A percentile compares a stretch with the other conserved stretches of the same genome.
Evolutionary conservation across 1,284 basidiomycete genomes (phyloP).

Genomic region (Lentinula novae-zelandiae): DNA sequence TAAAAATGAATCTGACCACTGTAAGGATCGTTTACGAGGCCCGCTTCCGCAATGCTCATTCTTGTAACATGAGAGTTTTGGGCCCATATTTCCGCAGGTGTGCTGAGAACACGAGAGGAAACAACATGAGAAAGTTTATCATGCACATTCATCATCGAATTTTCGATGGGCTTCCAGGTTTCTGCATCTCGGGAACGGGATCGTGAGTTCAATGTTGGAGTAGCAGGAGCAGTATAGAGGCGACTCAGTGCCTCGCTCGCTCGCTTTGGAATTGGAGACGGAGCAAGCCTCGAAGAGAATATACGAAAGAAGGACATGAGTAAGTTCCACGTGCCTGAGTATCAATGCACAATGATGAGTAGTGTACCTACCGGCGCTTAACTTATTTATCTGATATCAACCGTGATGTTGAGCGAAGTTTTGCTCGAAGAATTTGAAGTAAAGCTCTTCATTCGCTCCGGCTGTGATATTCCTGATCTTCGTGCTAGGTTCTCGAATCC

Average conservation of each 20-base stretch:
- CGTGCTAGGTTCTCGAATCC: constrained; percentile 81
- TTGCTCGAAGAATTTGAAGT: constrained; percentile 90
- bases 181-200: neutral
- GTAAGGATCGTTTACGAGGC: constrained; percentile 31
- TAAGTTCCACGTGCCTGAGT: neutral
- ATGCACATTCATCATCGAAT: neutral
- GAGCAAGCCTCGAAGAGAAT: neutral
- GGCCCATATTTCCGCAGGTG: constrained; percentile 35
- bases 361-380: no score
- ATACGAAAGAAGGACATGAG: constrained; percentile 4
- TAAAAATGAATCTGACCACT: constrained; percentile 28
- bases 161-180: neutral
- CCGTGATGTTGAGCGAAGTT: constrained; percentile 36
- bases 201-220: neutral
- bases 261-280: neutral
- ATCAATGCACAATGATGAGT: no score
- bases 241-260: constrained; percentile 2
- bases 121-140: neutral
- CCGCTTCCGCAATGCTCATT: constrained; percentile 15
- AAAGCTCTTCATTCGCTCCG: constrained; percentile 12
- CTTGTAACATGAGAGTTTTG: constrained; percentile 27
- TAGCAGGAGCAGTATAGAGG: neutral
- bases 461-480: constrained; percentile 12
- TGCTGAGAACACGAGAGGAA: neutral
- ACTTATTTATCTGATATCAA: neutral